Evolutionary conservation across 768 basidiomycete genomes (phyloP).

Genomic region (Pleurotus djamor): DNA sequence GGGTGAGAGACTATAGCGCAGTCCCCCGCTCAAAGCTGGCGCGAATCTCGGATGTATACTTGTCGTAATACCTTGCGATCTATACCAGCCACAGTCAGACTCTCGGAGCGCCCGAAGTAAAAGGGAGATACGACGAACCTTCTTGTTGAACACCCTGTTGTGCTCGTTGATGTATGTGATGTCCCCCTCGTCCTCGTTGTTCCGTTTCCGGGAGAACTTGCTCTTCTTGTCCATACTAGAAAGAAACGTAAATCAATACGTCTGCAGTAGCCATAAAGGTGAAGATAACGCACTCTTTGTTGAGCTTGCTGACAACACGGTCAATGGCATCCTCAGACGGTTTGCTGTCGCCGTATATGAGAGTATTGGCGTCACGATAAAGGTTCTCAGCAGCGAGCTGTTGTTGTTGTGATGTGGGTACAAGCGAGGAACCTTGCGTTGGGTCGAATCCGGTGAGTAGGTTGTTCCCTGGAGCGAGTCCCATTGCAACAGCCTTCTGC

Average conservation of each 20-base stretch:
- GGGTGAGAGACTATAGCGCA: slow-evolving; percentile 56
- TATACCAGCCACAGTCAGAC: slow-evolving; percentile 24
- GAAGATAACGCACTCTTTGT: slow-evolving; percentile 72
- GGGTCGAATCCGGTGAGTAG: slow-evolving; percentile 47
- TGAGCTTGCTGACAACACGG: slow-evolving; percentile 86
- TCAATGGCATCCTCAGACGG: slow-evolving; percentile 96
- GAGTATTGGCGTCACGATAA: slow-evolving; percentile 91
- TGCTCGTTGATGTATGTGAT: slow-evolving; percentile 99
- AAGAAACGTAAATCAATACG: slow-evolving; percentile 7
- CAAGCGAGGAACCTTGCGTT: slow-evolving; percentile 38
- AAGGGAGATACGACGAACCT: too few relatives aligned
- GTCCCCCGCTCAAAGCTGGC: slow-evolving; percentile 98
- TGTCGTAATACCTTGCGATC: slow-evolving; percentile 96
- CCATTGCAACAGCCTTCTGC: slow-evolving; percentile 86
- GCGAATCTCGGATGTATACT: slow-evolving; percentile 94
- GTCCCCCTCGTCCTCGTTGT: slow-evolving; percentile 92
- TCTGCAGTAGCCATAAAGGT: neutral
- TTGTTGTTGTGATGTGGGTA: slow-evolving; percentile 59
- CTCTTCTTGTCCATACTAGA: slow-evolving; percentile 83
- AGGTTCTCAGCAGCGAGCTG: slow-evolving; percentile 74
- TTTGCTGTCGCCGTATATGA: slow-evolving; percentile 94
- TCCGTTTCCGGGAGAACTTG: slow-evolving; percentile 85
- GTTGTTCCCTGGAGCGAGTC: slow-evolving; percentile 55
- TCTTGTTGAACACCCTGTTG: slow-evolving; percentile 98
- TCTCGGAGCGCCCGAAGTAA: too few relatives aligned